These are phyloP conservation scores for Microbotryum saponariae DNA, from an alignment of 1,284 basidiomycete species.

Conservation along the genomic window DNA sequence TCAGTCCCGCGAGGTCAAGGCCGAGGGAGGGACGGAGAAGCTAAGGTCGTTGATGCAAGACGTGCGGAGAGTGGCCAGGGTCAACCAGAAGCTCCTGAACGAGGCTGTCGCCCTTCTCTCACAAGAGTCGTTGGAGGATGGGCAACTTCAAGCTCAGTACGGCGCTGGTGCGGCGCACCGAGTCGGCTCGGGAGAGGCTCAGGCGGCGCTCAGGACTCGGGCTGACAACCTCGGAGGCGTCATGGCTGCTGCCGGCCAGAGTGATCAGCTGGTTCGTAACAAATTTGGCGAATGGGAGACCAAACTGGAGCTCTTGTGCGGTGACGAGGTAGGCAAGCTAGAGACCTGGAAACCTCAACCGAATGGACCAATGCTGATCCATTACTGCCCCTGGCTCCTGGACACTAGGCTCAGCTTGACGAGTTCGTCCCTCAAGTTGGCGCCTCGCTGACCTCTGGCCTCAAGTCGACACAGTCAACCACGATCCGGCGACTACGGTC, in stretches of 20 bases:
- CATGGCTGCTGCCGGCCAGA: constrained; percentile 62
- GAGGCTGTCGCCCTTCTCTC: constrained; percentile 85
- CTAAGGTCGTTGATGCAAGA: constrained; percentile 67
- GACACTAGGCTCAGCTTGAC: no score
- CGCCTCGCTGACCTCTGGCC: no score
- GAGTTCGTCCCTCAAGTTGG: no score
- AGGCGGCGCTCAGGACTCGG: constrained; percentile 61
- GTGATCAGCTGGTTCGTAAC: constrained; percentile 63
- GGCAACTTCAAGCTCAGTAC: constrained; percentile 49
- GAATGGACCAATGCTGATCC: no score
- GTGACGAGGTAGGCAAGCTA: constrained; percentile 27
- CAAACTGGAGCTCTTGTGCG: constrained; percentile 56
- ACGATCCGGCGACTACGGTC: constrained; percentile 45
- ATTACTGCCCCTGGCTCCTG: no score
- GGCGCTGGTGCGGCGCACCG: constrained; percentile 49
- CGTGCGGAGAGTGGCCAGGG: constrained; percentile 59
- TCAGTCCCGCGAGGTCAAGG: constrained; percentile 76
- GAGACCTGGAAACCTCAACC: no score
- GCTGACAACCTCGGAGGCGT: constrained; percentile 62
- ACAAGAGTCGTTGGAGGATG: constrained; percentile 80
- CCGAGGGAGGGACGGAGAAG: constrained; percentile 63
- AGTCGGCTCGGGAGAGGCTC: constrained; percentile 67
- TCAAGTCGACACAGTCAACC: no score
- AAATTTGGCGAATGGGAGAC: constrained; percentile 84
- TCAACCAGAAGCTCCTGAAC: constrained; percentile 59